Base-by-base conservation (phyloP, 768 basidiomycete genomes). In the Rhizopogon vesiculosus region DNA sequence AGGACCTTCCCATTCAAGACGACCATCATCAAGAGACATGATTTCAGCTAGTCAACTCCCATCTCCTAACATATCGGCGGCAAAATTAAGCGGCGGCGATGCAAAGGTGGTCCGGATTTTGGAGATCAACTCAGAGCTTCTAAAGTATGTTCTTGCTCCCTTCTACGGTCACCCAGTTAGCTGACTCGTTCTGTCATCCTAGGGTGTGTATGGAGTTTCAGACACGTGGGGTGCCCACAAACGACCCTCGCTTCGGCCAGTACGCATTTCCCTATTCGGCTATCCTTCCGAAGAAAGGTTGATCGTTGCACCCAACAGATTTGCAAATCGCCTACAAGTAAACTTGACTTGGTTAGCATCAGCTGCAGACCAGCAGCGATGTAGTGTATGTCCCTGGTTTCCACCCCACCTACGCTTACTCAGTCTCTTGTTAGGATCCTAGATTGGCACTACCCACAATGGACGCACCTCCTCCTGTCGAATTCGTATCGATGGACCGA, bases 341-440 rank as follows among this genome's bases (percentile, higher is more conserved):
- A 91, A 91, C 66, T 74, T 91, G 13, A 73, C 79, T 2, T 90
- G 84, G 84, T 69, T 90, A 59, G 86, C 86, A 45, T 78, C 82
- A 18, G 81, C 79, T n/a, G 84, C 82, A 42, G 87, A 90, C 60
- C 76, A 76, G 15, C 16, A 75, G 68, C 76, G 75, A 48, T 75
- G 73, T 63, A 73, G 71, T 40, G 83, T 84, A 72, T 49, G 79
- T 69, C 54, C 54, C 43, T 57, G 25, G 46, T 51, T 48, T 45
- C 42, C 44, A 29, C 35, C 3, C 40, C 46, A 10, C 43, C 53
- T 38, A 13, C 56, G n/a, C 45, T 48, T 52, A 15, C 22, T n/a
- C 15, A 9, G 38, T 60, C 38, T 56, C 31, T 35, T 44, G 40
- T 63, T 55, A 70, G 75, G 69, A 65, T 56, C 68, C 68, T 61